Base-by-base conservation (phyloP, 257 asterid genomes). In the Ilex asprella region DNA sequence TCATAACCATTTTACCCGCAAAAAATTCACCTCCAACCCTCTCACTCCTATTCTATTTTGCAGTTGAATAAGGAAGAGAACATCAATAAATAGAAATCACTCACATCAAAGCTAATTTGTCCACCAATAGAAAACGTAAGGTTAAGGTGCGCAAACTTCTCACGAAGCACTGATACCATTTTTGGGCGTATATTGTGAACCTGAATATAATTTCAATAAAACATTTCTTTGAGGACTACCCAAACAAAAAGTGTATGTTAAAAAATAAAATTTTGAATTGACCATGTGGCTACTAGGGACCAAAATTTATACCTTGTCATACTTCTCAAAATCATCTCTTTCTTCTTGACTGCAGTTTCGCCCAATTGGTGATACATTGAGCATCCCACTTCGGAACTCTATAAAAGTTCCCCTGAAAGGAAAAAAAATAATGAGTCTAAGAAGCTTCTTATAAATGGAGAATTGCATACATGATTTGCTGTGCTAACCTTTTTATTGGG, bases 331-430 rank as follows among this genome's bases (percentile, higher is more conserved):
- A 79, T 87, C 96, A 39, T 84, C 97, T 64, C 99, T 69, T 70
- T 93, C 99, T 78, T 87, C 99, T 76, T 93, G 99, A 59, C 97
- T 93, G 80, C 99, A 93, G 78, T 89, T 93, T 76, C 99, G 82
- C 63, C 99, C 99, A 27, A 93, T 93, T 62, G 99, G 99, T 8
- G 95, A 93, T 31, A 93, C 95, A 65, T 93, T 93, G 66, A 93
- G 79, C 99, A 93, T 89, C 64, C 99, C 99, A 74, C 86, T 89
- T 58, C 99, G 88, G 61, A 93, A 93, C 78, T 93, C 99, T 47
- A 93, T 82, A 66, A 93, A 93, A 53, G 97, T 93, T 55, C 97
- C 99, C 80, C 99, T 93, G 67, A 10, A 21, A 0, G 27, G 27
- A 21, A 75, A 51, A 21, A 55, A 63, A 29, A 16, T 52, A 56